Evolutionary conservation across 2,329 filamentous ascomycete genomes (phyloP).

Genomic region (Tolypocladium nubicola): DNA sequence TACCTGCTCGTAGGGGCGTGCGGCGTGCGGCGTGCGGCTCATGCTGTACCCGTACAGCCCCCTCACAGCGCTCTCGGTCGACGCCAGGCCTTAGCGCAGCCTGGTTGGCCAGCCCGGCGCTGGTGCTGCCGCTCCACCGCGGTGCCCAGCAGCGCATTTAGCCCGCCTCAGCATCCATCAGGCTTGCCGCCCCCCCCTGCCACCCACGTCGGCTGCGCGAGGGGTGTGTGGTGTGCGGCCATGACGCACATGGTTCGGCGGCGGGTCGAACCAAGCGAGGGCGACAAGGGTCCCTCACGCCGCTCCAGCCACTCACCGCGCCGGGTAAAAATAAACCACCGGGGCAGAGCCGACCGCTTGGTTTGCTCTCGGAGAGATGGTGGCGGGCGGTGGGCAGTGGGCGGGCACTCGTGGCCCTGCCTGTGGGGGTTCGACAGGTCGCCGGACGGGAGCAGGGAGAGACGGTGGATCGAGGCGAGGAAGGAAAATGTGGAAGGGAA

Average conservation of each 20-base stretch:
- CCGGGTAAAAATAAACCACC: conserved; percentile 19
- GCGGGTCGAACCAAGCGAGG: conserved; percentile 1
- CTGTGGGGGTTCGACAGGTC: not conserved
- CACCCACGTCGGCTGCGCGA: not conserved
- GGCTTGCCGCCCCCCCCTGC: not conserved
- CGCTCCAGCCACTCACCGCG: conserved; percentile 2
- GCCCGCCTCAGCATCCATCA: not conserved
- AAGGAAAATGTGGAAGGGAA: not conserved
- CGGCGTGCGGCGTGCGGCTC: not conserved
- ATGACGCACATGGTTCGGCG: conserved; percentile 16
- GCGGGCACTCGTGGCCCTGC: not conserved
- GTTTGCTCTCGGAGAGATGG: not conserved
- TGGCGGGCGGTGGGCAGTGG: too few species aligned
- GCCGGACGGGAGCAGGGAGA: not conserved
- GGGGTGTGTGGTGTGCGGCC: conserved; percentile 1
- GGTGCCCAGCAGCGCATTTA: too few species aligned
- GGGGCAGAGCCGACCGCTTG: conserved; percentile 2
- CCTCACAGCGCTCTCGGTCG: not conserved
- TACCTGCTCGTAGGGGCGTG: not conserved
- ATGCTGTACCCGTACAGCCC: not conserved
- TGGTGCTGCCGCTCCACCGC: not conserved
- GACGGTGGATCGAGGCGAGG: too few species aligned
- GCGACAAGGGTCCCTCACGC: conserved; percentile 2
- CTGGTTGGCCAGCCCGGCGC: not conserved
- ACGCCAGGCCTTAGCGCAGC: not conserved